These are phyloP conservation scores for Pyrenophora teres DNA, from an alignment of 2,329 filamentous ascomycete genomes.

Conservation along the genomic window DNA sequence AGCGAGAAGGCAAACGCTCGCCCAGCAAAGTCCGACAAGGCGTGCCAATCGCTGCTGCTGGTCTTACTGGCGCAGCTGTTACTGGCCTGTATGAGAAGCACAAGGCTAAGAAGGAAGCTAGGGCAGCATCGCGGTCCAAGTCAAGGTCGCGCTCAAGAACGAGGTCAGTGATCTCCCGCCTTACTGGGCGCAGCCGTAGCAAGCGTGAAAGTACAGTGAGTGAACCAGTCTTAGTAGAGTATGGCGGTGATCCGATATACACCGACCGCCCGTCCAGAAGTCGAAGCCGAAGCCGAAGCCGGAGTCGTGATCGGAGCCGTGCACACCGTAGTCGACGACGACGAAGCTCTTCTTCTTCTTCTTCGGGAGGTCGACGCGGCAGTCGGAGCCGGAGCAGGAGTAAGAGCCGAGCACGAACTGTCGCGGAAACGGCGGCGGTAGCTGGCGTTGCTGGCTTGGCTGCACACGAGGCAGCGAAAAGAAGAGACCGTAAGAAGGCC, in stretches of 20 bases:
- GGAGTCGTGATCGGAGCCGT: constrained; percentile 22
- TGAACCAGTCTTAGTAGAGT: constrained; percentile 64
- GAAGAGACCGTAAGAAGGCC: constrained; percentile 60
- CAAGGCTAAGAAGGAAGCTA: constrained; percentile 63
- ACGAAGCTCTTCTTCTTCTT: constrained; percentile 51
- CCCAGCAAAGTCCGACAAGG: constrained; percentile 61
- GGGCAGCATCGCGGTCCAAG: constrained; percentile 51
- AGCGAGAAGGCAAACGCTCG: constrained; percentile 57
- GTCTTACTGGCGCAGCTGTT: constrained; percentile 64
- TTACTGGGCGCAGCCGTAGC: constrained; percentile 38
- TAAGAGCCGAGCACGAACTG: constrained; percentile 55
- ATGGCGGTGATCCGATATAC: constrained; percentile 66
- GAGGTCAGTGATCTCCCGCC: constrained; percentile 52
- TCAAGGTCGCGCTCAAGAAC: constrained; percentile 52
- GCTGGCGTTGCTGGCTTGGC: constrained; percentile 63
- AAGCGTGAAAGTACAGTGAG: constrained; percentile 51
- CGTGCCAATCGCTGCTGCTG: constrained; percentile 64
- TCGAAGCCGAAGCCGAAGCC: constrained; percentile 15
- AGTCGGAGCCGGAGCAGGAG: constrained; percentile 47
- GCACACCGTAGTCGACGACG: constrained; percentile 45
- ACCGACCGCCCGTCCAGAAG: constrained; percentile 54
- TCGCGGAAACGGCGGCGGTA: constrained; percentile 61
- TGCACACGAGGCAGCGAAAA: constrained; percentile 62
- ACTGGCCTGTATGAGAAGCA: constrained; percentile 67
- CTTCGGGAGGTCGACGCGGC: constrained; percentile 33